Percentiles rank a stretch among this genome's conserved stretches.
Conservation (phyloP, 345 rosid species). For the Trapa bicornis region DNA sequence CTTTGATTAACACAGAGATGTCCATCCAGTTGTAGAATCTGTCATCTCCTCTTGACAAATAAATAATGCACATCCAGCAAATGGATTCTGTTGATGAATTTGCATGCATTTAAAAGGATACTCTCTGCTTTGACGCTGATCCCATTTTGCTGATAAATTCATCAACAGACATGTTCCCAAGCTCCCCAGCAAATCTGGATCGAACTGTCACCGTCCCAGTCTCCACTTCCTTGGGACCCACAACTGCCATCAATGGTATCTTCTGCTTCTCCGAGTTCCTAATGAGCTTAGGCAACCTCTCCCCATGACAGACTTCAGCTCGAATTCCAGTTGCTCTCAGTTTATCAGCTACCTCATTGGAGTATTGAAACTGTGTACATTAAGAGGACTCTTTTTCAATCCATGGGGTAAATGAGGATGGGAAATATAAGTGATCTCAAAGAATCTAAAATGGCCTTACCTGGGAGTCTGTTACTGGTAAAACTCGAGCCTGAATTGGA, state of each 20-base stretch:
- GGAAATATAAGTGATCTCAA: neutral
- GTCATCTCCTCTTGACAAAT: neutral
- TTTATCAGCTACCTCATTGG: conserved; percentile 43
- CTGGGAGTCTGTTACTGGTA: conserved; percentile 89
- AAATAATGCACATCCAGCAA: neutral
- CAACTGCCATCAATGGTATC: conserved; percentile 81
- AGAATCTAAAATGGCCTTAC: conserved; percentile 18
- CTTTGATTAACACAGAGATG: too few species aligned
- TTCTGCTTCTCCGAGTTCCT: conserved; percentile 88
- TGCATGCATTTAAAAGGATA: conserved; percentile 9
- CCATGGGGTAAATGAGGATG: neutral
- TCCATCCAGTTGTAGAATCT: too few species aligned
- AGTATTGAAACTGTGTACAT: conserved; percentile 46
- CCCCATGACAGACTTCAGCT: conserved; percentile 77
- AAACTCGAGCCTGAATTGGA: conserved; percentile 75
- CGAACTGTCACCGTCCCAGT: conserved; percentile 56
- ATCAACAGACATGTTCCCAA: conserved; percentile 54
- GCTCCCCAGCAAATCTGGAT: conserved; percentile 77
- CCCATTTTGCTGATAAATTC: conserved; percentile 53
- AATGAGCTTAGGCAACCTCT: conserved; percentile 84
- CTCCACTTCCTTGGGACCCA: conserved; percentile 84
- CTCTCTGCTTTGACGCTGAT: conserved; percentile 38
- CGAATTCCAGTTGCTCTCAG: conserved; percentile 52
- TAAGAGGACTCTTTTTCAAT: neutral
- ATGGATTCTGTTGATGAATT: neutral